These are phyloP conservation scores for Talaromyces sp. DNA, from an alignment of 2,329 filamentous ascomycete species.

Conservation along the genomic window DNA sequence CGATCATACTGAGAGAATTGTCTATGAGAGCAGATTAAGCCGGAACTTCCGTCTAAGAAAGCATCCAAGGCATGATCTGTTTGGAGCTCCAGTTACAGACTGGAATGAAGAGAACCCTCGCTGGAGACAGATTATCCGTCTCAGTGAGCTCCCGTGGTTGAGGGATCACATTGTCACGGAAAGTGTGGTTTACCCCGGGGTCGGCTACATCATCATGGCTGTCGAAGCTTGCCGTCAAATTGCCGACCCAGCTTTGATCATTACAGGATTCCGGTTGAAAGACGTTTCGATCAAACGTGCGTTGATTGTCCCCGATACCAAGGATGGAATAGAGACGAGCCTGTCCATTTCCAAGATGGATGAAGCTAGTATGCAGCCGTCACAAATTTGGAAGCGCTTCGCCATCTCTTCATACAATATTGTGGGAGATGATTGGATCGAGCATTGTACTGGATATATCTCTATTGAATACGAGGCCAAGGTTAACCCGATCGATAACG, in stretches of 20 bases:
- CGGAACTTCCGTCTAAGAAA: slow-evolving; percentile 29
- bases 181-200: slow-evolving; percentile 29
- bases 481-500: slow-evolving; percentile 24
- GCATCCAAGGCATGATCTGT: slow-evolving; percentile 31
- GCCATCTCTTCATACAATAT: slow-evolving; percentile 33
- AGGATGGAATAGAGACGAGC: slow-evolving; percentile 33
- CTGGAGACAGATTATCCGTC: slow-evolving; percentile 33
- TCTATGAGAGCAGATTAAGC: slow-evolving; percentile 32
- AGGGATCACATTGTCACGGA: slow-evolving; percentile 27
- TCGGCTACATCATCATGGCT: slow-evolving; percentile 32
- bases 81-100: slow-evolving; percentile 32
- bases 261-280: slow-evolving; percentile 25
- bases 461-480: slow-evolving; percentile 25
- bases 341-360: slow-evolving; percentile 29
- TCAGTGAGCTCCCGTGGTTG: slow-evolving; percentile 35
- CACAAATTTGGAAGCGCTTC: slow-evolving; percentile 31
- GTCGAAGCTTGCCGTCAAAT: slow-evolving; percentile 32
- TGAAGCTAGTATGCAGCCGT: slow-evolving; percentile 23
- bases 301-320: slow-evolving; percentile 32
- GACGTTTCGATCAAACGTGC: slow-evolving; percentile 31
- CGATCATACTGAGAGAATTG: slow-evolving; percentile 28
- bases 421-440: slow-evolving; percentile 33
- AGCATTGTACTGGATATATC: slow-evolving; percentile 38
- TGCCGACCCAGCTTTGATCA: slow-evolving; percentile 13
- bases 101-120: slow-evolving; percentile 29